Percentiles rank a stretch among this genome's conserved stretches.
Conservation (phyloP, 345 rosid species). For the Boechera divaricarpa region DNA sequence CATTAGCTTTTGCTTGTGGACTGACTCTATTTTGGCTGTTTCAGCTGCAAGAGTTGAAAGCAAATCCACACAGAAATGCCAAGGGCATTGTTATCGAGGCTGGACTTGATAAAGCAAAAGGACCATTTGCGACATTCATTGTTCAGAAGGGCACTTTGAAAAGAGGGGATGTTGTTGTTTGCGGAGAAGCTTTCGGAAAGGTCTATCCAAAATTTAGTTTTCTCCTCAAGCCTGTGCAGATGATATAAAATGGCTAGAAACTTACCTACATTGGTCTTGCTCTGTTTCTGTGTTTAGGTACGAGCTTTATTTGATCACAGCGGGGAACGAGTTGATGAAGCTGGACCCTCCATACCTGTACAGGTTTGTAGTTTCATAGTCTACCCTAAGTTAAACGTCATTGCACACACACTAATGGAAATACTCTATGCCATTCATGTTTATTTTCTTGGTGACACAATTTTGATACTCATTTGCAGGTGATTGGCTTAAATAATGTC, state of each 20-base stretch:
- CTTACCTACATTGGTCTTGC: conserved; percentile 28
- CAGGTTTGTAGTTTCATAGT: conserved; percentile 63
- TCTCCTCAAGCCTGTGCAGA: conserved; percentile 21
- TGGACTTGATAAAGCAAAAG: conserved; percentile 91
- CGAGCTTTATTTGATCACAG: conserved; percentile 90
- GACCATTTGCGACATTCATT: conserved; percentile 87
- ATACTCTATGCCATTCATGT: conserved; percentile 25
- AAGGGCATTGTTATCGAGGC: conserved; percentile 96
- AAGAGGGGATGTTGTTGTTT: conserved; percentile 89
- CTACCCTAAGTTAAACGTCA: conserved; percentile 14
- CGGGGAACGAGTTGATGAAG: conserved; percentile 80
- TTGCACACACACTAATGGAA: conserved; percentile 8
- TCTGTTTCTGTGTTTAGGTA: conserved; percentile 56
- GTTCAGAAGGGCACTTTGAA: conserved; percentile 94
- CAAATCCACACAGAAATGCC: conserved; percentile 95
- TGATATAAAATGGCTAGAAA: conserved; percentile 22
- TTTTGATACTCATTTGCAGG: conserved; percentile 52
- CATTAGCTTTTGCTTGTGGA: conserved; percentile 17
- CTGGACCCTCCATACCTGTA: conserved; percentile 93
- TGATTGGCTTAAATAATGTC: conserved; percentile 85
- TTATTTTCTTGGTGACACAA: conserved; percentile 9
- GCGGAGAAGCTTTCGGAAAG: conserved; percentile 99
- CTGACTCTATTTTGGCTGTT: conserved; percentile 49
- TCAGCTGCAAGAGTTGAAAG: conserved; percentile 97
- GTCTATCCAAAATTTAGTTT: conserved; percentile 50